Evolutionary conservation across 352 stramenopile species (phyloP).

Genomic region (Globisporangium spinosum): DNA sequence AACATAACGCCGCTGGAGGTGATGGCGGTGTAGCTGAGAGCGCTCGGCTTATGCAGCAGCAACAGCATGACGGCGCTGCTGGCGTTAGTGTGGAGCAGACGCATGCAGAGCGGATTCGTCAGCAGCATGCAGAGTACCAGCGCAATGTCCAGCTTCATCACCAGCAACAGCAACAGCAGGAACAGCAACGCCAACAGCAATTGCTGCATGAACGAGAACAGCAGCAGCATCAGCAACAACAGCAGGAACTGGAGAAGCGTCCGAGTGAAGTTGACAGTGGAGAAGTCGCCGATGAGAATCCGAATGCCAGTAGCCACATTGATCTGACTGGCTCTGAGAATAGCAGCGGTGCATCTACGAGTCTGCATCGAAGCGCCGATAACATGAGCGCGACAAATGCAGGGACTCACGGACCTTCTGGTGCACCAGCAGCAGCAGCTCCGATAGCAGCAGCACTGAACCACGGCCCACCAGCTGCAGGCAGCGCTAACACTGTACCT

Average conservation of each 20-base stretch:
- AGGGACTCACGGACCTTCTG: not conserved
- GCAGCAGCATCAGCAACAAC: not conserved
- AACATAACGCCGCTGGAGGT: not conserved
- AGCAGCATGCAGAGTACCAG: conserved; percentile 3
- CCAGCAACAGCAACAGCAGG: not conserved
- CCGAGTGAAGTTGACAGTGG: no score
- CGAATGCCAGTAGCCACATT: not conserved
- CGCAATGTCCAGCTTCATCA: not conserved
- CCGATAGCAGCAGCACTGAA: not conserved
- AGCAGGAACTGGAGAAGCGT: not conserved
- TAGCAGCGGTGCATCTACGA: not conserved
- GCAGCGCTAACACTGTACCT: not conserved
- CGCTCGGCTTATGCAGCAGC: not conserved
- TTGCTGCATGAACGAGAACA: not conserved
- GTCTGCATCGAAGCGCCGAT: not conserved
- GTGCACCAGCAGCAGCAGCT: not conserved
- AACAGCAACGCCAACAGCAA: not conserved
- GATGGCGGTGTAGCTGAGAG: not conserved
- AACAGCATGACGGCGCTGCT: not conserved
- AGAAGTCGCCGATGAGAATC: not conserved
- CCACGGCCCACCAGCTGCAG: not conserved
- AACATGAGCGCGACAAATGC: not conserved
- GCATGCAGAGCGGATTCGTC: not conserved
- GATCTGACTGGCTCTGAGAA: not conserved
- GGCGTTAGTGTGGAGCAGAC: not conserved